Evolutionary conservation across 2,329 filamentous ascomycete species (phyloP).

Genomic region (Coleophoma eucalyptorum): DNA sequence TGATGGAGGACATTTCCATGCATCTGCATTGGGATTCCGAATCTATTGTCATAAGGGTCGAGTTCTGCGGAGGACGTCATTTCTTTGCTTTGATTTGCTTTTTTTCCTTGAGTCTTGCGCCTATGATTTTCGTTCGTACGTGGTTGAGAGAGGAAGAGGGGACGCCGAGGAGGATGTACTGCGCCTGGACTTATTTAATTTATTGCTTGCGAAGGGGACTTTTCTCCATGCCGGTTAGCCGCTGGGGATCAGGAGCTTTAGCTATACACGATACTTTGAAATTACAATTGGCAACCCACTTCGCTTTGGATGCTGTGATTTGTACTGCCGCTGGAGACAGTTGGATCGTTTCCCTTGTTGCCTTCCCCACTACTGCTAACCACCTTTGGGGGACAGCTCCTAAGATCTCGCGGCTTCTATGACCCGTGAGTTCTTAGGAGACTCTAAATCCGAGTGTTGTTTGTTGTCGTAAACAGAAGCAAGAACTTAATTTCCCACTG

Average conservation of each 20-base stretch:
- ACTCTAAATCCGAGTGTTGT: too few relatives aligned
- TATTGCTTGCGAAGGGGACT: background rate
- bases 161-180: background rate
- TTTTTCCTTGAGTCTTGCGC: background rate
- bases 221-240: background rate
- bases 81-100: background rate
- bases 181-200: background rate
- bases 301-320: too few relatives aligned
- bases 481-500: too few relatives aligned
- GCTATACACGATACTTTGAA: background rate
- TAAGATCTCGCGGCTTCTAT: too few relatives aligned
- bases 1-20: background rate
- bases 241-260: background rate
- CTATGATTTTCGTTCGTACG: background rate
- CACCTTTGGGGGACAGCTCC: too few relatives aligned
- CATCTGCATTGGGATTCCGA: background rate
- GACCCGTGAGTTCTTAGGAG: too few relatives aligned
- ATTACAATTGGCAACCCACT: background rate
- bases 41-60: background rate
- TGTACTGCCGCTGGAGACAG: too few relatives aligned
- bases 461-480: too few relatives aligned
- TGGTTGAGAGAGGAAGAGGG: background rate
- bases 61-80: background rate
- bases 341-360: too few relatives aligned
- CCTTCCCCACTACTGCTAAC: too few relatives aligned